Evolutionary conservation across 257 asterid species (phyloP).

Genomic region (Coffea canephora): DNA sequence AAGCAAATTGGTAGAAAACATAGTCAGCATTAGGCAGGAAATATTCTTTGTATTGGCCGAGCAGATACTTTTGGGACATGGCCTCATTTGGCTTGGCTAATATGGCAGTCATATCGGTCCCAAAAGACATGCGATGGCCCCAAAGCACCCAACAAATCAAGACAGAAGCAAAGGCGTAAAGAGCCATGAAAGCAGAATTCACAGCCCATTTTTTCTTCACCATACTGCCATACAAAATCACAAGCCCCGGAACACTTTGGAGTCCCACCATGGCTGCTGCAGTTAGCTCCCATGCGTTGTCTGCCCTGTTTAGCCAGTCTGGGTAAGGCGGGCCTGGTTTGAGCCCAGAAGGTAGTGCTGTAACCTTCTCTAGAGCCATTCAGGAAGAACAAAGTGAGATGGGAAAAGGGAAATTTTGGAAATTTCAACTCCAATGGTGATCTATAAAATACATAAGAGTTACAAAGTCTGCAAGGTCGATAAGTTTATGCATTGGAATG

Average conservation of each 20-base stretch:
- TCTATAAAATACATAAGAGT: background rate
- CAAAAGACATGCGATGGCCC: conserved; percentile 62
- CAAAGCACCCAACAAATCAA: conserved; percentile 66
- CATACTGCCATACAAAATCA: conserved; percentile 70
- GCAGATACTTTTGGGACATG: conserved; percentile 16
- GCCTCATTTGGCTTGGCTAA: conserved; percentile 40
- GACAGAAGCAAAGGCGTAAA: conserved; percentile 66
- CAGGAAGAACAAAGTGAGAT: background rate
- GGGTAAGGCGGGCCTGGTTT: conserved; percentile 28
- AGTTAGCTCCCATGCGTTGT: conserved; percentile 57
- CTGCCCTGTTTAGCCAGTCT: conserved; percentile 58
- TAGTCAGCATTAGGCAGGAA: conserved; percentile 41
- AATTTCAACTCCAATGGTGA: conserved; percentile 6
- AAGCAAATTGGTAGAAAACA: conserved; percentile 60
- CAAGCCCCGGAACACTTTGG: conserved; percentile 71
- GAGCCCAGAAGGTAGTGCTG: conserved; percentile 33
- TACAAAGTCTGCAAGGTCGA: background rate
- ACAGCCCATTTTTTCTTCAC: conserved; percentile 78
- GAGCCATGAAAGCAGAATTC: conserved; percentile 73
- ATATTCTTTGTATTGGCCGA: conserved; percentile 7
- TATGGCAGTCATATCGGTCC: conserved; percentile 26
- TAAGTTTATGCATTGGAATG: conserved; percentile 15
- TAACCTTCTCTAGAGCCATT: conserved; percentile 2
- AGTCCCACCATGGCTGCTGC: conserved; percentile 75
- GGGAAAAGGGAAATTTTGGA: background rate